These are phyloP conservation scores for Trifolium repens DNA, from an alignment of 306 rosid genomes.

Conservation along the genomic window DNA sequence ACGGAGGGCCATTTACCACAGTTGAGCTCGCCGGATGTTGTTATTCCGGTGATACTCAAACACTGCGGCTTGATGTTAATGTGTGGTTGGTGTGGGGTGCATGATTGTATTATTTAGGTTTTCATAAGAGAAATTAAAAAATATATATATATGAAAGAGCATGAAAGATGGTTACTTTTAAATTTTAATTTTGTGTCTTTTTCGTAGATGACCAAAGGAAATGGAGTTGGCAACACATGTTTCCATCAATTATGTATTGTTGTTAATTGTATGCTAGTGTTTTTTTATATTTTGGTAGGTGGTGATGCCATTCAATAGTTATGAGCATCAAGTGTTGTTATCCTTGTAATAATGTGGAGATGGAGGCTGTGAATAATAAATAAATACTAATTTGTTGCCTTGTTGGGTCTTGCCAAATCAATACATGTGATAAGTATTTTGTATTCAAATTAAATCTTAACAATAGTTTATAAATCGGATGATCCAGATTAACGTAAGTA, in stretches of 20 bases:
- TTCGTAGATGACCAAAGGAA: conserved; percentile 33
- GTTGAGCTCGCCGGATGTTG: conserved; percentile 48
- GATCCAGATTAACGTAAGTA: too few relatives aligned
- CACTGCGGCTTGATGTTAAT: conserved; percentile 38
- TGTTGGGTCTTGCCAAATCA: background rate
- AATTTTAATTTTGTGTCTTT: conserved; percentile 24
- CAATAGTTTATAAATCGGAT: too few relatives aligned
- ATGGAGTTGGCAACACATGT: conserved; percentile 15
- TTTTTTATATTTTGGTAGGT: conserved; percentile 35
- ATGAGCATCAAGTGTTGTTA: background rate
- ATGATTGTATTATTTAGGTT: conserved; percentile 15
- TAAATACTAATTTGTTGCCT: background rate
- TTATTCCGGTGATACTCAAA: conserved; percentile 47
- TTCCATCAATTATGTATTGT: conserved; percentile 1
- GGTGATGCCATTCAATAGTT: conserved; percentile 1
- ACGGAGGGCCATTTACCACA: conserved; percentile 56
- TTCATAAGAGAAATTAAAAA: background rate
- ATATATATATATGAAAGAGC: background rate
- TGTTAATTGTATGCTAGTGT: conserved; percentile 6
- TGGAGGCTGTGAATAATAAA: conserved; percentile 8
- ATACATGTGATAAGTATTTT: too few relatives aligned
- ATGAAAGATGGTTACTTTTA: background rate
- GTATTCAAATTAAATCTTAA: too few relatives aligned
- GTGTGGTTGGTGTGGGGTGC: background rate
- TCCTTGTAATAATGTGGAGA: background rate